Evolutionary conservation across 73 alveolate species (phyloP), one percentile per base, ranked within the genome.

Genomic region (Symbiodinium natans): DNA sequence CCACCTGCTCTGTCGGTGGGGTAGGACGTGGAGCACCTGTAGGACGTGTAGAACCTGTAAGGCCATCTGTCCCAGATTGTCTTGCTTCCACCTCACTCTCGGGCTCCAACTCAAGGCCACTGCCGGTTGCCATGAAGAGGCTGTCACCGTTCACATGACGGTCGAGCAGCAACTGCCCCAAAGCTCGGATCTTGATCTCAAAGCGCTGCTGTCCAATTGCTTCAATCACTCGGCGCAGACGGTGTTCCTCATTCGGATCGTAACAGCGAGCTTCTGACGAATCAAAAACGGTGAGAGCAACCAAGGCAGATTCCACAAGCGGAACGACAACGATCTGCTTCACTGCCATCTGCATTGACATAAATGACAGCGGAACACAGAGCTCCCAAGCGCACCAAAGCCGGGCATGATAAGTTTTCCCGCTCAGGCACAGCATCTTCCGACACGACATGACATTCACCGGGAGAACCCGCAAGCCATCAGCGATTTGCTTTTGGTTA

Each of bases 261-360:
- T 52, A 86, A 56, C 93, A 86, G 41, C 93, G 93, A 25, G 83
- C 59, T 29, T 4, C 31, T 3, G 93, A 48, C 56, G 83, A 86
- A 52, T 86, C 93, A 86, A 86, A 86, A 17, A 25, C 41, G 9
- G 93, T 86, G 40, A 86, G 93, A 31, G 46, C 42, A 52, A 36
- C 34, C 83, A 86, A 54, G 1, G 93, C 25, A 54, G 93, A 86
- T 52, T 86, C 52, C 1, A 43, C 46, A 52, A 86, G 93, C 56
- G 93, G 82, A 13, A 86, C 17, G 43, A 86, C 83, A 5, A 86
- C 54, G 38, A 86, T 48, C 59, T 86, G 93, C 38, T 86, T 86
- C 54, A 86, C 56, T 54, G 93, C 93, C 93, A 86, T 86, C 83
- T 86, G 83, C 93, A 86, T 86, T 10, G 93, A 86, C 93, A 86